Evolutionary conservation across 2,329 filamentous ascomycete genomes (phyloP).

Genomic region (Didymella exigua): DNA sequence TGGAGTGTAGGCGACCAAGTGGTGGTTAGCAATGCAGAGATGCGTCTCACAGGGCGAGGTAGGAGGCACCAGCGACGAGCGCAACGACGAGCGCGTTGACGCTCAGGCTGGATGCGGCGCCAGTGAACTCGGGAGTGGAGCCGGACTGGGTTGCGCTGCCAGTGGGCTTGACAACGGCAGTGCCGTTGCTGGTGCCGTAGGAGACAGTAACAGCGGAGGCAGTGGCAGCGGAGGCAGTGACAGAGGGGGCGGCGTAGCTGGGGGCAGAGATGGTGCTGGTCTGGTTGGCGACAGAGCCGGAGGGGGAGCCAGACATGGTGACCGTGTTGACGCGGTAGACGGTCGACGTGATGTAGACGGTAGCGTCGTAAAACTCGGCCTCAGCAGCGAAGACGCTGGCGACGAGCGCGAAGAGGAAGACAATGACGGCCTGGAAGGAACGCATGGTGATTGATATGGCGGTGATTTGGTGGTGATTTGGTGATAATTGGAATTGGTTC

Average conservation of each 20-base stretch:
- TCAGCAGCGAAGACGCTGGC: constrained; percentile 38
- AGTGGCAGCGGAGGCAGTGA: constrained; percentile 18
- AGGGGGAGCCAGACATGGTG: constrained; percentile 40
- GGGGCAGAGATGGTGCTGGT: constrained; percentile 40
- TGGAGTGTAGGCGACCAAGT: constrained; percentile 18
- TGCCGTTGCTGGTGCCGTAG: constrained; percentile 28
- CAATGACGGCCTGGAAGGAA: constrained; percentile 43
- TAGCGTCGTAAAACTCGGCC: constrained; percentile 37
- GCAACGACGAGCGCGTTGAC: constrained; percentile 17
- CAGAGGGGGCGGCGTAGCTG: constrained; percentile 18
- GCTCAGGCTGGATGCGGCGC: constrained; percentile 42
- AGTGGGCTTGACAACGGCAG: constrained; percentile 23
- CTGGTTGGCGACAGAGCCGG: constrained; percentile 34
- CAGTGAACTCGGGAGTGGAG: constrained; percentile 33
- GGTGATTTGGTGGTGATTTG: constrained; percentile 13
- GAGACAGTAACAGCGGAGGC: constrained; percentile 19
- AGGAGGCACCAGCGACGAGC: constrained; percentile 40
- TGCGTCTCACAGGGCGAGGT: constrained; percentile 43
- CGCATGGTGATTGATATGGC: constrained; percentile 37
- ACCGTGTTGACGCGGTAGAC: constrained; percentile 48
- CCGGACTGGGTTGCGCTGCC: constrained; percentile 22
- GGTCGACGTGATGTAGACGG: constrained; percentile 47
- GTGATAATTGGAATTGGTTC: constrained; percentile 4
- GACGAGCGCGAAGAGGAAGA: constrained; percentile 44
- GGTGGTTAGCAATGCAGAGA: constrained; percentile 12